Evolutionary conservation across 2,329 filamentous ascomycete genomes (phyloP), one percentile per base, ranked within the genome.

Genomic region (Sclerotinia subarctica): DNA sequence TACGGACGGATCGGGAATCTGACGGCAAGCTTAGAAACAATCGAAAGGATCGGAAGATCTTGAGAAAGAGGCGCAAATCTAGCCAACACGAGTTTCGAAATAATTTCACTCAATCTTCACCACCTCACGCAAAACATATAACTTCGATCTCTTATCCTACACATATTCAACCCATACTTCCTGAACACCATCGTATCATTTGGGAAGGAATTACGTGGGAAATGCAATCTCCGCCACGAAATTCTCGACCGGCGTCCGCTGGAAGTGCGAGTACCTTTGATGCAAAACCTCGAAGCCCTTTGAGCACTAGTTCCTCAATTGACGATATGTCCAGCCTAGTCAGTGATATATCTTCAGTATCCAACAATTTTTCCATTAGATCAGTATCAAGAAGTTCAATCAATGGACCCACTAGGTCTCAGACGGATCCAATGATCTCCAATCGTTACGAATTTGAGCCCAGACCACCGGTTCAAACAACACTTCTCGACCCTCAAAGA

Each of bases 211-310:
- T 59, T 59, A 46, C 26, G 47, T 68, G 62, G 53, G 68, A 68
- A 21, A 75, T 75, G 73, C 71, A 74, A 21, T 46, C 66, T 32
- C 69, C 72, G 57, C 69, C 66, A 63, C 42, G 67, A 38, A 58
- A 69, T 44, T 21, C 68, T 13, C 70, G 71, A 26, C 66, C 70
- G 17, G 58, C 38, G 24, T 75, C 74, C 51, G 46, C 70, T 46
- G 56, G 68, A 1, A 73, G 71, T 49, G 51, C 64, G n/a, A 72
- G 71, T 35, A 70, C 69, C 26, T 75, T 72, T 64, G 72, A 74
- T 53, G 74, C 73, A n/a, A 70, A 72, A 66, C 58, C 69, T 19
- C 73, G 72, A 66, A 76, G 74, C 59, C 74, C 74, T 35, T 67
- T 77, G 58, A 76, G 75, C 49, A 73, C 70, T 54, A 73, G 58